Evolutionary conservation across 768 basidiomycete species (phyloP), one percentile per base, ranked within the genome.

Genomic region (Lactarius hengduanensis): DNA sequence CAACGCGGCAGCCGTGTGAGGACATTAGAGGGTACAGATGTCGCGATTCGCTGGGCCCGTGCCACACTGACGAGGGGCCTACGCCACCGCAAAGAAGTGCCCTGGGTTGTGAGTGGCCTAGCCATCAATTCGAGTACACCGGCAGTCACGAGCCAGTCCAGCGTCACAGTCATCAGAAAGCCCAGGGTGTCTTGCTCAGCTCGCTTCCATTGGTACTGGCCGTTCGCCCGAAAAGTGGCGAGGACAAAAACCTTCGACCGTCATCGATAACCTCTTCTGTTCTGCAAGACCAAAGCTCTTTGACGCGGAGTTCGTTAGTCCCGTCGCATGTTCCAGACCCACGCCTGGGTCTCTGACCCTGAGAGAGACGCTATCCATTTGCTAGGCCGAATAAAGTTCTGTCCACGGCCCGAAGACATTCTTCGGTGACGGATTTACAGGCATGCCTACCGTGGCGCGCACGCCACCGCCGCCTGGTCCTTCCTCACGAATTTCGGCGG

Each of bases 331-430:
- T 30, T 60, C 34, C 60, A 16, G 34, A 53, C n/a, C n/a, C 32
- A 36, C 8, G 20, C n/a, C 13, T 47, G 20, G 32, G 34, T 28
- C 30, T 28, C 30, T 11, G 30, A 41, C 30, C 41, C 28, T 43
- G 28, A 45, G 59, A 30, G 43, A 20, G 20, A 28, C 28, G 43
- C 43, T 60, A n/a, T 60, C 59, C 43, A 60, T 60, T 28, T 45
- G 28, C n/a, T n/a, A 4, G 40, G 34, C 22, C 60, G 32, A 36
- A 34, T 15, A 61, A 53, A 34, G 34, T 61, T 61, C 60, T 22
- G n/a, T 61, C 34, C 32, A 9, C 47, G 45, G 7, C 15, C 47
- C 34, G 59, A 15, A n/a, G 26, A 43, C 30, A 60, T 60, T 45
- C 10, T 10, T 32, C 20, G 28, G 18, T 60, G 59, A 30, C 59